These are phyloP conservation scores for Echeveria elegans DNA, from an alignment of 164 flowering plant genomes.

Conservation along the genomic window DNA sequence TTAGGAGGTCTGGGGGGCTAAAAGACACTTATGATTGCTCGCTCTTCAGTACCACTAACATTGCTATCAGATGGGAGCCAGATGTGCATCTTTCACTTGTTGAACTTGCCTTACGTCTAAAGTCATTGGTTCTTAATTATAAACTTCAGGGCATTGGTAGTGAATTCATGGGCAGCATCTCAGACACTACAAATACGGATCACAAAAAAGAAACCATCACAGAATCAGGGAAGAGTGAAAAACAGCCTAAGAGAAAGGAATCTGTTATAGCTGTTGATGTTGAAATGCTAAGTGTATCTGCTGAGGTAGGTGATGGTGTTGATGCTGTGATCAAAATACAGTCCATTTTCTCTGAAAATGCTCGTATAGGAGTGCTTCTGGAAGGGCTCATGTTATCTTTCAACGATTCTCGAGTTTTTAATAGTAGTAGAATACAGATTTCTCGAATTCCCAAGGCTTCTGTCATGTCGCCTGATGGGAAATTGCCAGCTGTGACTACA, in stretches of 20 bases:
- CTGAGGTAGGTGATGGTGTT: constrained; percentile 79
- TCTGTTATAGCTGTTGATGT: constrained; percentile 90
- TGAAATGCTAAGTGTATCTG: constrained; percentile 73
- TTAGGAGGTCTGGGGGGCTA: constrained; percentile 72
- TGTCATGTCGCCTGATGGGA: constrained; percentile 33
- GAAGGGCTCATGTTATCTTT: constrained; percentile 81
- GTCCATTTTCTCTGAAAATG: constrained; percentile 81
- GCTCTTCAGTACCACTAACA: constrained; percentile 92
- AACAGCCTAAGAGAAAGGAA: constrained; percentile 55
- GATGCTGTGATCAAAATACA: constrained; percentile 54
- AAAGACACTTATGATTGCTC: constrained; percentile 83
- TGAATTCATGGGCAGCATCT: constrained; percentile 20
- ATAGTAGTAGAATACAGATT: constrained; percentile 93
- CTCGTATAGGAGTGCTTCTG: constrained; percentile 89
- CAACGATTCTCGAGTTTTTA: constrained; percentile 63
- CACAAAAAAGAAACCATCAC: constrained; percentile 30
- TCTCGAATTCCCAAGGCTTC: constrained; percentile 76
- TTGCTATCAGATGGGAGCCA: constrained; percentile 89
- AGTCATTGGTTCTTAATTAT: constrained; percentile 42
- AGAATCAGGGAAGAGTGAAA: constrained; percentile 35
- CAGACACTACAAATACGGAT: constrained; percentile 21
- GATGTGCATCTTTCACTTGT: constrained; percentile 74
- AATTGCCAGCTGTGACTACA: constrained; percentile 27
- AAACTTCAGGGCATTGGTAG: constrained; percentile 37
- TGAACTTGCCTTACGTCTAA: constrained; percentile 67